phyloP scores from a whole-genome alignment of 2,329 filamentous ascomycete genomes.

The Domatiomyces globalis region DNA sequence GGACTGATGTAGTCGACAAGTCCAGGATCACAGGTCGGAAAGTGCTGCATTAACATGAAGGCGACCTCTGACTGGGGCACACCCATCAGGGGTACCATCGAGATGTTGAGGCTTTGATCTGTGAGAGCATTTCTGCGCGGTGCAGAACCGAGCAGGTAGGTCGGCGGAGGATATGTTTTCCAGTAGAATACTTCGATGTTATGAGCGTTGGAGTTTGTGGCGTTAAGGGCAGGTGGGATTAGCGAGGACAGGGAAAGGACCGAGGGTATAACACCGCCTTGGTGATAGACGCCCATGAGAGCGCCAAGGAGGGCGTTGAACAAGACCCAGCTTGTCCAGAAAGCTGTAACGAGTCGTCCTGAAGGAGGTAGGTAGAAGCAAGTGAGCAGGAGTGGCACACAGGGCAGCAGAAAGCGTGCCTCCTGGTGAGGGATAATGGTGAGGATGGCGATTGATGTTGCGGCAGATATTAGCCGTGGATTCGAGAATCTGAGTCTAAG shows the following conservation, averaged over 20 bases:
- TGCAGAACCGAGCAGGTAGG: constrained; percentile 35
- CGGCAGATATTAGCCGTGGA: constrained; percentile 28
- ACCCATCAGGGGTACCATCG: constrained; percentile 37
- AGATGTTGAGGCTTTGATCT: constrained; percentile 21
- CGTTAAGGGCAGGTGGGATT: constrained; percentile 15
- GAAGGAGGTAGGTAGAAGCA: constrained; percentile 29
- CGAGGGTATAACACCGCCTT: constrained; percentile 38
- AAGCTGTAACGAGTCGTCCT: constrained; percentile 23
- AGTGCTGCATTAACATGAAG: constrained; percentile 23
- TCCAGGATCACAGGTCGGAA: constrained; percentile 18
- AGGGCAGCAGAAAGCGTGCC: constrained; percentile 38
- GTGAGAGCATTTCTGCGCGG: constrained; percentile 16
- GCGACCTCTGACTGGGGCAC: constrained; percentile 30
- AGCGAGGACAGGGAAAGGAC: constrained; percentile 32
- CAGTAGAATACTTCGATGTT: constrained; percentile 36
- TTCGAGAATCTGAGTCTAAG: constrained; percentile 20
- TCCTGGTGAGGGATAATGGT: constrained; percentile 39
- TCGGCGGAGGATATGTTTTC: constrained; percentile 41
- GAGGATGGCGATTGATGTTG: constrained; percentile 31
- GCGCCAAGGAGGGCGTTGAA: constrained; percentile 37
- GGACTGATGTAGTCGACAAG: constrained; percentile 11
- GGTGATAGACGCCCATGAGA: constrained; percentile 40
- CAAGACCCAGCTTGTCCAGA: constrained; percentile 32
- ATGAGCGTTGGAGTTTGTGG: constrained; percentile 7
- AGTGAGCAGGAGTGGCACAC: constrained; percentile 37